A percentile compares a stretch with the other conserved stretches of the same genome.
phyloP scores from a whole-genome alignment of 768 basidiomycete genomes.

The Lactarius quietus region DNA sequence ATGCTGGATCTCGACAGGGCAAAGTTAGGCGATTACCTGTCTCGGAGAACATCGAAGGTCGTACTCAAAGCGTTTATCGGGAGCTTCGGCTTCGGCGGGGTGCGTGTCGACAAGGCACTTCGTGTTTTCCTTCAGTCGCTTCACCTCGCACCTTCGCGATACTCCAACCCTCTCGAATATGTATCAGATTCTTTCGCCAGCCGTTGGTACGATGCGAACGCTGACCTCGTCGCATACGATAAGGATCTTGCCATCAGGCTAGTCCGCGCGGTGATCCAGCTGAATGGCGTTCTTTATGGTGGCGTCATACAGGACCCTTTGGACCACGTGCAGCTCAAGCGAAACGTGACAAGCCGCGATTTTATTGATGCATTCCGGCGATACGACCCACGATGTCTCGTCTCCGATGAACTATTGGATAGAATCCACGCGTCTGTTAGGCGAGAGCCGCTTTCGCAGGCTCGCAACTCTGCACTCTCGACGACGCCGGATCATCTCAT shows the following conservation, averaged over 20 bases:
- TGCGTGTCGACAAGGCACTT: slow-evolving; percentile 85
- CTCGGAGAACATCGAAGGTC: slow-evolving; percentile 64
- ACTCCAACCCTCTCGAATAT: slow-evolving; percentile 53
- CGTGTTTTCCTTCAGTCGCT: slow-evolving; percentile 86
- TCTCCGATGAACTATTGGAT: slow-evolving; percentile 72
- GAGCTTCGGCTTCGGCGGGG: slow-evolving; percentile 77
- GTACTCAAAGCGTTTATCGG: slow-evolving; percentile 84
- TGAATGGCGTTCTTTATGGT: slow-evolving; percentile 85
- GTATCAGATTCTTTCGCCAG: slow-evolving; percentile 81
- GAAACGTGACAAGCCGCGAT: slow-evolving; percentile 65
- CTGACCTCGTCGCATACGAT: slow-evolving; percentile 71
- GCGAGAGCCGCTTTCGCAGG: slow-evolving; percentile 68
- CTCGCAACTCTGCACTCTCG: slow-evolving; percentile 45
- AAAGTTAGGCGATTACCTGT: slow-evolving; percentile 81
- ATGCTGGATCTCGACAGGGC: slow-evolving; percentile 79
- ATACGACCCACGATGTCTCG: slow-evolving; percentile 64
- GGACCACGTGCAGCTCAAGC: slow-evolving; percentile 48
- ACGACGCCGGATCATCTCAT: slow-evolving; percentile 51
- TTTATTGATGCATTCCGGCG: slow-evolving; percentile 82
- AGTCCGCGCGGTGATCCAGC: slow-evolving; percentile 76
- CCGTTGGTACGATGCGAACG: slow-evolving; percentile 90
- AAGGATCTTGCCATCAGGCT: slow-evolving; percentile 75
- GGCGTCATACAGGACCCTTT: slow-evolving; percentile 62
- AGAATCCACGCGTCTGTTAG: slow-evolving; percentile 78
- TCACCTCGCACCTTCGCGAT: slow-evolving; percentile 50